Conservation (phyloP, 768 basidiomycete species). For the Auricularia sp. region DNA sequence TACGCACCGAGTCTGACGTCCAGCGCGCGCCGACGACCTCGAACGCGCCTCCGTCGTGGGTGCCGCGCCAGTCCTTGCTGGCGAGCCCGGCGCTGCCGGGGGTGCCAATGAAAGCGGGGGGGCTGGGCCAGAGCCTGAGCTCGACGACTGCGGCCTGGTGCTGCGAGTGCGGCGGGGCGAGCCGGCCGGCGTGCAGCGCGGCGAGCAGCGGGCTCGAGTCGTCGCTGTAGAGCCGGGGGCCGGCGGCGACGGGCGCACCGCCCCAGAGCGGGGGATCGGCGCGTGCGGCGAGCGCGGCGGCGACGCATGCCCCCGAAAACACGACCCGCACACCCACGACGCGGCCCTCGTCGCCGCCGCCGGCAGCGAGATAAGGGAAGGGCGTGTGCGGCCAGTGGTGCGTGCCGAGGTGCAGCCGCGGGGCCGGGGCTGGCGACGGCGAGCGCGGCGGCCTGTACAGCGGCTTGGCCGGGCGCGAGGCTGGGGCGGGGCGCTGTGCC, state of each 20-base stretch:
- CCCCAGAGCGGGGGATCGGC: conserved; percentile 1
- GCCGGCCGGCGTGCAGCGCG: conserved; percentile 6
- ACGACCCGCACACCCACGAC: background rate
- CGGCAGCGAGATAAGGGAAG: conserved; percentile 2
- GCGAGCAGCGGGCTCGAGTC: conserved; percentile 9
- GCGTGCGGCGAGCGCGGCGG: background rate
- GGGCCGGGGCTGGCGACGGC: background rate
- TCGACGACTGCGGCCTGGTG: background rate
- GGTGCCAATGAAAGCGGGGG: background rate
- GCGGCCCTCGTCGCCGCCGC: background rate
- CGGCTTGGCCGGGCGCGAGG: background rate
- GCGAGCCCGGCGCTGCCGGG: background rate
- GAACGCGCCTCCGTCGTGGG: background rate
- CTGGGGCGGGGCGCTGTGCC: background rate
- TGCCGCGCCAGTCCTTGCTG: background rate
- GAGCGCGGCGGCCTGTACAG: background rate
- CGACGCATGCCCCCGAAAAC: background rate
- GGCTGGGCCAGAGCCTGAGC: background rate
- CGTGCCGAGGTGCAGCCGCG: conserved; percentile 2
- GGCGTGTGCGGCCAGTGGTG: conserved; percentile 1
- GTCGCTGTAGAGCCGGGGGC: conserved; percentile 6
- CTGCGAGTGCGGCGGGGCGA: background rate
- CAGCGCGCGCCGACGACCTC: background rate
- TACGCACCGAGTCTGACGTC: background rate
- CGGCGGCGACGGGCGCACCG: background rate